Evolutionary conservation across 192 early-diverging fungal genomes (phyloP), one percentile per base, ranked within the genome.

Genomic region (Martensiomyces pterosporus): DNA sequence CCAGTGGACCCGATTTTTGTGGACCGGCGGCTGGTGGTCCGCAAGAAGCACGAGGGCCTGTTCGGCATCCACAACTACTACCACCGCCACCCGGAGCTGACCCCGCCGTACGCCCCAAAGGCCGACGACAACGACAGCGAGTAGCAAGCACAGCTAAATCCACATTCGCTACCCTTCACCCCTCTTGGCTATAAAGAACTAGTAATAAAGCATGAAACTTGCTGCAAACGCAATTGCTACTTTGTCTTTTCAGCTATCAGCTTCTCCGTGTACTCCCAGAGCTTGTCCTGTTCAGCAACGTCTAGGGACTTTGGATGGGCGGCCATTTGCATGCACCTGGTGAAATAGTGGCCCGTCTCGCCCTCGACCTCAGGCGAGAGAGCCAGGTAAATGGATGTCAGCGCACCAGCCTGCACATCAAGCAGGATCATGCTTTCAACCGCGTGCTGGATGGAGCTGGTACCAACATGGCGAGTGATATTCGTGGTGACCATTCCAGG

Each of bases 261-360:
- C n/a, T 46, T 32, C 33, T 61, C 58, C 5, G 58, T 42, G 40
- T 48, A 61, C 2, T 21, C 44, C 58, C 58, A 61, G 4, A 61
- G 43, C 21, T 29, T 48, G 15, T 61, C 59, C 29, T 61, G 59
- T 19, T 53, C 44, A 2, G 18, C 37, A 14, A 33, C 43, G 17
- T 61, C 44, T 12, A 29, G 17, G 17, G 50, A 44, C 15, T 26
- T 41, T 6, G 49, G 44, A n/a, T 52, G 59, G 21, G 50, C 36
- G 2, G 38, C 29, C 43, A 54, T 47, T 24, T 34, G 15, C 17
- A 46, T 8, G 25, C 39, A 35, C 4, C 42, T n/a, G 13, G 43
- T 36, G 17, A 37, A 61, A 26, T 38, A 61, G 8, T 52, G 15
- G 6, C 59, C 59, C 26, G 34, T 23, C 12, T 26, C 21, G 15